Percentiles rank a stretch among this genome's conserved stretches.
phyloP scores from a whole-genome alignment of 495 filamentous ascomycete genomes.

The Aeminium ludgeri region DNA sequence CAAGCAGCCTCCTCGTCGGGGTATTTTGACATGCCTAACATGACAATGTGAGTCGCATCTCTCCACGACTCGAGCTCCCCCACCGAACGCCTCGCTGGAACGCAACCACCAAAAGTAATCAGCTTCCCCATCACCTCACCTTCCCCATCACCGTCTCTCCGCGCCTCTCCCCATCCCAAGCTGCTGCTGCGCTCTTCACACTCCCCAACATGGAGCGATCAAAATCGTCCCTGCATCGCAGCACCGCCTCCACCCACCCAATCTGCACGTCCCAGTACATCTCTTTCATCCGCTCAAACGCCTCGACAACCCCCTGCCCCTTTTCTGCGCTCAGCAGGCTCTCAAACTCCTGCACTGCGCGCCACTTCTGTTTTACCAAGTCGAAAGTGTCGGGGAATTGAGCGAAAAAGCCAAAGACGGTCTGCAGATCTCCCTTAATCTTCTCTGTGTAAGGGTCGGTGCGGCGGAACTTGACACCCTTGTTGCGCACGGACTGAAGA shows the following conservation, averaged over 20 bases:
- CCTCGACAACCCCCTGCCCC: constrained; percentile 41
- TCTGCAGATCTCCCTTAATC: constrained; percentile 75
- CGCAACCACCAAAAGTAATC: background rate
- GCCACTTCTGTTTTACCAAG: constrained; percentile 77
- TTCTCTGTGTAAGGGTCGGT: constrained; percentile 70
- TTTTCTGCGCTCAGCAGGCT: constrained; percentile 63
- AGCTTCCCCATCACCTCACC: constrained; percentile 38
- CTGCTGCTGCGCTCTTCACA: constrained; percentile 72
- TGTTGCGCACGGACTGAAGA: constrained; percentile 73
- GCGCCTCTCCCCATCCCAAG: constrained; percentile 60
- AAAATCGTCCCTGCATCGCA: constrained; percentile 80
- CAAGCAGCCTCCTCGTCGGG: too few species aligned
- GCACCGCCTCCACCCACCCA: constrained; percentile 87
- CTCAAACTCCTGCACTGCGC: constrained; percentile 66
- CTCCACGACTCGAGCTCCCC: background rate
- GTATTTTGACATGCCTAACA: too few species aligned
- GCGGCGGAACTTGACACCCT: constrained; percentile 73
- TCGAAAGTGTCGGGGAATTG: constrained; percentile 47
- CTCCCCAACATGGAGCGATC: constrained; percentile 73
- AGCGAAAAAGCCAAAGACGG: constrained; percentile 58
- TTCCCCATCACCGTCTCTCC: constrained; percentile 81
- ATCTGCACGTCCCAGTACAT: constrained; percentile 90
- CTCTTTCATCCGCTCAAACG: constrained; percentile 69
- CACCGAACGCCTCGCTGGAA: constrained; percentile 2
- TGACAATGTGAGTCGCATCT: background rate